Base-by-base conservation (phyloP, 495 filamentous ascomycete species). In the Corynascus novoguineensis region DNA sequence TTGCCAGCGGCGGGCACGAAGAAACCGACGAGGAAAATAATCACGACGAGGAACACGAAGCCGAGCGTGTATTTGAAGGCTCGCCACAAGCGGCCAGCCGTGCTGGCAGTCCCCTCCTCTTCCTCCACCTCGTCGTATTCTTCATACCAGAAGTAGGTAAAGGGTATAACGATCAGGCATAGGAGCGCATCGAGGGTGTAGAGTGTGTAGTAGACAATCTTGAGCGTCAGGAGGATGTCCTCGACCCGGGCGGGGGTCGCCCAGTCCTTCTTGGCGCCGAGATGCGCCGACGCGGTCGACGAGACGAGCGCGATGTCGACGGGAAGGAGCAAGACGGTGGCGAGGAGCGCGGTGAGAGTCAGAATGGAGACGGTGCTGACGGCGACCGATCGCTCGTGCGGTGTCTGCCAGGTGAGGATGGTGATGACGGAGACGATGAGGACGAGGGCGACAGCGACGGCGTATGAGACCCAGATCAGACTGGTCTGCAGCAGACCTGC, bases 101-200 rank as follows among this genome's bases (percentile, higher is more conserved):
- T 59, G 6, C 84, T 86, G 67, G 90, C 85, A n/a, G 78, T 81
- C 14, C 88, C 87, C 24, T 88, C 80, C 55, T 95, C 87, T 21
- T 81, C 75, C 31, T 88, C 88, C 49, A 88, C 86, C 73, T 95
- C 86, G 63, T 92, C 88, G 64, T 95, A 93, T 71, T 97, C 95
- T 72, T 99, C 93, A 60, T 95, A 95, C 84, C 85, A 96, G 72
- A 99, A 99, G 73, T 97, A 99, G 12, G 90, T 85, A 67, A 99
- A 99, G 1, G 93, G 93, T 19, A 96, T 84, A 19, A 96, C 83
- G 32, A 98, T 65, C 35, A 99, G 78, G 67, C 95, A 97, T 14
- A 99, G 85, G 2, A 95, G 68, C 1, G 92, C 92, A 71, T 99
- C 95, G 57, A 96, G 70, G 29, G 87, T 92, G 72, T 97, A 99